These are phyloP conservation scores for Phlyctochytrium planicorne DNA, from an alignment of 192 early-diverging fungal genomes.

Conservation along the genomic window DNA sequence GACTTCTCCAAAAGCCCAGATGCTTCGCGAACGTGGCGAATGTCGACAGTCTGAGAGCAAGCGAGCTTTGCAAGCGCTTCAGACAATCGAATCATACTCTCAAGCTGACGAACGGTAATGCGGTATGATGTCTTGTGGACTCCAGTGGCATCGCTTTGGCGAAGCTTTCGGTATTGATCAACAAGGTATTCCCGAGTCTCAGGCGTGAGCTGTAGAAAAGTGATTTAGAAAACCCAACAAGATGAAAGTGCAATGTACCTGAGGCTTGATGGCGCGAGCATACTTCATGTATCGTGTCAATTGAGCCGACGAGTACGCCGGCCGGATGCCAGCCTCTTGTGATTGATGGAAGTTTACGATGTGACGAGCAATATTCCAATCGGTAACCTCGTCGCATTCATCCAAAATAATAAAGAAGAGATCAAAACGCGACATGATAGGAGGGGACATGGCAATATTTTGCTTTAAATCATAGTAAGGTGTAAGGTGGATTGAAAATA, in stretches of 20 bases:
- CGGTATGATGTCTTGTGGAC: constrained; percentile 69
- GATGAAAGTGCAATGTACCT: constrained; percentile 39
- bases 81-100: constrained; percentile 92
- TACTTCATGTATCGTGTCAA: constrained; percentile 84
- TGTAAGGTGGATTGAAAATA: not conserved
- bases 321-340: constrained; percentile 57
- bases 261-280: constrained; percentile 85
- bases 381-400: constrained; percentile 84
- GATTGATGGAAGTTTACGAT: constrained; percentile 83
- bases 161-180: constrained; percentile 80
- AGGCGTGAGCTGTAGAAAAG: constrained; percentile 51
- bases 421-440: constrained; percentile 99
- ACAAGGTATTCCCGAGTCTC: constrained; percentile 78
- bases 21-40: constrained; percentile 80
- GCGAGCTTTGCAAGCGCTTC: constrained; percentile 93
- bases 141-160: constrained; percentile 81
- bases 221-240: constrained; percentile 8
- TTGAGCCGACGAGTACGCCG: constrained; percentile 73
- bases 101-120: constrained; percentile 95
- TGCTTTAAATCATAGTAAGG: constrained; percentile 50
- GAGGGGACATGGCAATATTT: constrained; percentile 94
- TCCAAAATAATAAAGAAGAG: constrained; percentile 97
- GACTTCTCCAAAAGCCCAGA: constrained; percentile 80
- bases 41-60: constrained; percentile 60
- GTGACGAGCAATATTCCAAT: constrained; percentile 88